Evolutionary conservation across 139 green algal genomes (phyloP).

Genomic region (Edaphochlamys debaryana): DNA sequence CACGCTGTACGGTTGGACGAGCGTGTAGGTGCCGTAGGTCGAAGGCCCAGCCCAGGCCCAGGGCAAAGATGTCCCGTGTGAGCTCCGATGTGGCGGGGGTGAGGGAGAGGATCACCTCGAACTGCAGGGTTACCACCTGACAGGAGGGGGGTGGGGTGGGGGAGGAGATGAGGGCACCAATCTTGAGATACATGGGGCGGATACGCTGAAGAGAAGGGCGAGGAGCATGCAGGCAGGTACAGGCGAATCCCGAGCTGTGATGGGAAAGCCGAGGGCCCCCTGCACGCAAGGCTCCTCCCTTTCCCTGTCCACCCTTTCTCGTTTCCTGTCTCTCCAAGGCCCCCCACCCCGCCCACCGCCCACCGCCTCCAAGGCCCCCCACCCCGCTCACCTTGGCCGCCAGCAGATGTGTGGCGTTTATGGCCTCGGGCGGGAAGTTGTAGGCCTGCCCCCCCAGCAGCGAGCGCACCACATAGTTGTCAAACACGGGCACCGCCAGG

Average conservation of each 20-base stretch:
- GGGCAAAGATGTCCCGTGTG: slow-evolving; percentile 25
- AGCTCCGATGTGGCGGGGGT: background rate
- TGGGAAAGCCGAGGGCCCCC: too few relatives aligned
- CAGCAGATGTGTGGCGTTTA: slow-evolving; percentile 34
- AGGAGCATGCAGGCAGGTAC: too few relatives aligned
- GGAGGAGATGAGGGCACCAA: background rate
- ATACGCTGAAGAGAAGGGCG: too few relatives aligned
- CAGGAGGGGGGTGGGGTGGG: too few relatives aligned
- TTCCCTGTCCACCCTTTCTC: too few relatives aligned
- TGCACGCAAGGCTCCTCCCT: too few relatives aligned
- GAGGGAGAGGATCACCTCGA: slow-evolving; percentile 38
- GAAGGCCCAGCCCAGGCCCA: slow-evolving; percentile 31
- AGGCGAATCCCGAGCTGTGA: too few relatives aligned
- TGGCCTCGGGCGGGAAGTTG: slow-evolving; percentile 14
- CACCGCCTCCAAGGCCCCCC: too few relatives aligned
- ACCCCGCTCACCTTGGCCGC: too few relatives aligned
- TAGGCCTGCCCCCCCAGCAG: slow-evolving; percentile 23
- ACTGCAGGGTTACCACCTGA: slow-evolving; percentile 31
- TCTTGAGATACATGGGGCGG: background rate
- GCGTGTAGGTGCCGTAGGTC: slow-evolving; percentile 35
- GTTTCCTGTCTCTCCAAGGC: too few relatives aligned
- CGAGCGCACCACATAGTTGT: slow-evolving; percentile 37
- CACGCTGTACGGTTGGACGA: background rate
- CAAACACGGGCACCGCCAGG: slow-evolving; percentile 33
- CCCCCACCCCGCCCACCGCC: too few relatives aligned